Base-by-base conservation (phyloP, 169 alveolate species). In the Plasmodium relictum region DNA sequence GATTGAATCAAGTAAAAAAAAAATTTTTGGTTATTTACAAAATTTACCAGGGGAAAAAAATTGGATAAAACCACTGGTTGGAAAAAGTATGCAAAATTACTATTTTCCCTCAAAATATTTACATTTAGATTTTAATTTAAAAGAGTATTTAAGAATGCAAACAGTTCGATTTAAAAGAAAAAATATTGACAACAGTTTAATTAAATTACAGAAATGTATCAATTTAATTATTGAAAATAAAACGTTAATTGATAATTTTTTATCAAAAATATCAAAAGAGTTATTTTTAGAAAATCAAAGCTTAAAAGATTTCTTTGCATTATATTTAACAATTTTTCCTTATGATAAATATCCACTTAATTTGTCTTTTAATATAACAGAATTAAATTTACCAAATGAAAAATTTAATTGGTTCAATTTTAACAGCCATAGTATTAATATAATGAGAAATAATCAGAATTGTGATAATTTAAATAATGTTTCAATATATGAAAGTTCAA, bases 41-140 rank as follows among this genome's bases (percentile, higher is more conserved):
- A 94, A 92, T 48, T 50, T 88, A 85, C 95, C 95, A 31, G 96
- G 96, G 0, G 96, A 94, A 45, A 93, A 94, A 31, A 94, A 94
- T 73, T 94, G 95, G 95, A 16, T 93, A 18, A 94, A 94, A 78
- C 96, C 96, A 0, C 74, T 94, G 10, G 45, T 91, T 42, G 96
- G 96, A 4, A 73, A 92, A 48, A 90, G 92, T 62, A 76, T 93
- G 88, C 92, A 66, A 16, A 88, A 94, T 58, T 94, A 94, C 93
- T 94, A 94, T 88, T 94, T 93, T 90, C 96, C 96, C 8, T 92
- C 95, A 56, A 94, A 94, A 83, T 94, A 94, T 88, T 83, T 94
- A 62, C 96, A 92, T 83, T 44, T 91, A 87, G 96, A 94, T 74
- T 94, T 94, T 72, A 94, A 91, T 65, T 63, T 92, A 62, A 92